Evolutionary conservation across 2,329 filamentous ascomycete species (phyloP).

Genomic region (Dactylellina parvicollis): DNA sequence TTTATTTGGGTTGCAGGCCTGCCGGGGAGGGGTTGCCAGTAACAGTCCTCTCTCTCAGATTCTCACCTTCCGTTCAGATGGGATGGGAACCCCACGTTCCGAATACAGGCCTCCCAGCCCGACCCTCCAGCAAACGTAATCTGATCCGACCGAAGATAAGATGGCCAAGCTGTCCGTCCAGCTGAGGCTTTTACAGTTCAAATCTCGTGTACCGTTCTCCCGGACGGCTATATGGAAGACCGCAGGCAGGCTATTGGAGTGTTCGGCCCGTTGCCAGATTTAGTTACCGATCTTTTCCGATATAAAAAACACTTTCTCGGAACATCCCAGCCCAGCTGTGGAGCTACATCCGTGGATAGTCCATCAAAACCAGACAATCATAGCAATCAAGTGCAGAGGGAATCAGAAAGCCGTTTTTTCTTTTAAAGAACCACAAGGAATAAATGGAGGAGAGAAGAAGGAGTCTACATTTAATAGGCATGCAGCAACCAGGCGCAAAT

Average conservation of each 20-base stretch:
- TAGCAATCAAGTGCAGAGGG: too few species aligned
- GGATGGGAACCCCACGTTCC: slow-evolving; percentile 34
- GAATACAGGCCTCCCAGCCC: slow-evolving; percentile 8
- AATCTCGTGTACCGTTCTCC: too few species aligned
- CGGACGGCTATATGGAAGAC: too few species aligned
- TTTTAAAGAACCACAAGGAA: neutral
- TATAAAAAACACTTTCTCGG: too few species aligned
- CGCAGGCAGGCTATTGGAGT: too few species aligned
- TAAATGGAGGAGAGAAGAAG: neutral
- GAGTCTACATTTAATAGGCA: too few species aligned
- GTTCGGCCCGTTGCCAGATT: too few species aligned
- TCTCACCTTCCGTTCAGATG: slow-evolving; percentile 36
- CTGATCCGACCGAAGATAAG: slow-evolving; percentile 52
- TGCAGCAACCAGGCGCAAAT: too few species aligned
- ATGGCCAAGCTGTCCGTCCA: slow-evolving; percentile 45
- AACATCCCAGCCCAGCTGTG: too few species aligned
- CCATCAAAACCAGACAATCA: too few species aligned
- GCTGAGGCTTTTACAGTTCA: slow-evolving; percentile 8
- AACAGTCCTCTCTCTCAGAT: neutral
- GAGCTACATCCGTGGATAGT: too few species aligned
- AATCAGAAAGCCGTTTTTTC: too few species aligned
- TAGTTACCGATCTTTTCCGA: neutral
- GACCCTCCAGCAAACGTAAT: slow-evolving; percentile 40
- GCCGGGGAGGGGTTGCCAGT: slow-evolving; percentile 8
- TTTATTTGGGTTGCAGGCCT: neutral